phyloP scores from a whole-genome alignment of 225 moss, liverwort and hornwort genomes.

The Anthoceros angustus region DNA sequence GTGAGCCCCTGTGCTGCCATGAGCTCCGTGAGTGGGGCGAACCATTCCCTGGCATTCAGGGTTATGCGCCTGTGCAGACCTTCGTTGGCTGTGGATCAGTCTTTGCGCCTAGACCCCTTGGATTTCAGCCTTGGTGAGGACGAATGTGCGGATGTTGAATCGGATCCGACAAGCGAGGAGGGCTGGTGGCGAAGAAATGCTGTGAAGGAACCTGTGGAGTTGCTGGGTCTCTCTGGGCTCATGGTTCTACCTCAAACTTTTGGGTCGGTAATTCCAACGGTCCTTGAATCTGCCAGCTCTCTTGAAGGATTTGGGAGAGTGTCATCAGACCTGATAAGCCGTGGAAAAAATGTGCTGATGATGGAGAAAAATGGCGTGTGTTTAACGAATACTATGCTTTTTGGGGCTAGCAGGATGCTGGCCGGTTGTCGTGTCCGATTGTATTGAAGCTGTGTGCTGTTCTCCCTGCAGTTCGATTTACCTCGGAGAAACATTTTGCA shows the following conservation, averaged over 20 bases:
- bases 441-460: not conserved
- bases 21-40: constrained; percentile 58
- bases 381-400: too few species aligned
- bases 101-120: constrained; percentile 67
- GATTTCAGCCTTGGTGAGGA: constrained; percentile 89
- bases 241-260: constrained; percentile 93
- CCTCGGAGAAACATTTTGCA: constrained; percentile 93
- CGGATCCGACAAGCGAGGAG: constrained; percentile 42
- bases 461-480: constrained; percentile 67
- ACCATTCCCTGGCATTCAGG: constrained; percentile 90
- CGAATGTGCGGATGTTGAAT: constrained; percentile 26
- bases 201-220: constrained; percentile 71
- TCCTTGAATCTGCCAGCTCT: not conserved
- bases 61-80: constrained; percentile 97
- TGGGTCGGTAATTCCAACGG: constrained; percentile 31
- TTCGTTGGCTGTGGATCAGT: constrained; percentile 81
- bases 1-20: constrained; percentile 14
- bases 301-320: not conserved
- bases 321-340: not conserved
- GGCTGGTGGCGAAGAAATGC: constrained; percentile 60
- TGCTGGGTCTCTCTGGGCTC: constrained; percentile 80
- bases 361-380: too few species aligned
- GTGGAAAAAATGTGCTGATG: not conserved
- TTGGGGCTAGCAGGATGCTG: too few species aligned
- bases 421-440: not conserved